Base-by-base conservation (phyloP, 768 basidiomycete genomes). In the Agaricus sinodeliciosus region DNA sequence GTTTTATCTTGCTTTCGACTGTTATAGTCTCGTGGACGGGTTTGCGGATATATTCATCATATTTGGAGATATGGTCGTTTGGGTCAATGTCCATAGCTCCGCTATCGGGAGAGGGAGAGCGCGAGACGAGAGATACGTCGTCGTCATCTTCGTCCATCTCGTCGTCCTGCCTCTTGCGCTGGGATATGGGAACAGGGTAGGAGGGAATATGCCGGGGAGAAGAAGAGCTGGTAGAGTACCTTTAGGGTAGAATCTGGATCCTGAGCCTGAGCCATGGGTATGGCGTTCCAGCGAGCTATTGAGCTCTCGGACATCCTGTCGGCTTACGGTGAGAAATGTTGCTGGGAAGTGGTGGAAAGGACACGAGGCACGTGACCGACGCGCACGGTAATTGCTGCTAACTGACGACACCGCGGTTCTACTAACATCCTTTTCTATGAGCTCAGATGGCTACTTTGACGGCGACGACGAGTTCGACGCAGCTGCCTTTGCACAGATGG, bases 1-100 rank as follows among this genome's bases (percentile, higher is more conserved):
- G 74, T 63, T 86, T 85, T 60, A 93, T 82, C 65, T 76, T 89
- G 39, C 88, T 91, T 47, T 92, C 85, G 50, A 91, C 80, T 7
- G 90, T 91, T 56, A 91, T 77, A 58, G 82, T 74, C 62, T 92
- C 90, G 28, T 71, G 77, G 44, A 72, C 72, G 4, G 72, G 62
- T 8, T 75, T 73, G 27, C 65, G 69, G 47, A 78, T 66, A 63
- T 82, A 78, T 62, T 87, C 84, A 58, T 89, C 85, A 63, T 87
- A 87, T 60, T 81, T 81, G 65, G 73, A 69, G 44, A 77, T 60
- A 59, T 67, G 50, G 35, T 61, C 64, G n/a, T 51, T 51, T 27
- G 43, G 52, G 57, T 79, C 77, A 37, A 76, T 66, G 52, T 86
- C 80, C 78, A 79, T 81, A 26, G 65, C 60, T 56, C 78, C 73